Percentiles rank a stretch among this genome's conserved stretches.
Evolutionary conservation across 2,329 filamentous ascomycete genomes (phyloP).

Genomic region (Mycosphaerella sp.): DNA sequence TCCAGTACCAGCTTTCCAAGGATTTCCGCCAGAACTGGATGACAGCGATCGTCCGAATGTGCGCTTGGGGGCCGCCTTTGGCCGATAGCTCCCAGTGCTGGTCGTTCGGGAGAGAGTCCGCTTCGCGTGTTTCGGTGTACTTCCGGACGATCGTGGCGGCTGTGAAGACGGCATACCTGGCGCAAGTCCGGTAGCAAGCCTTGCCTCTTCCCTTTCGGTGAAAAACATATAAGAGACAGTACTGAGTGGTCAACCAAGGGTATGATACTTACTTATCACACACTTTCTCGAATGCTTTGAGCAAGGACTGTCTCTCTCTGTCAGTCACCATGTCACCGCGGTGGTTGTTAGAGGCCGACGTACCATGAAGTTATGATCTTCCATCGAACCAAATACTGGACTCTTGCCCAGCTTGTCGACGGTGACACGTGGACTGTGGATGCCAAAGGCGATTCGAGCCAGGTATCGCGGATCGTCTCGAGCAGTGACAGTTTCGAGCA

Average conservation of each 20-base stretch:
- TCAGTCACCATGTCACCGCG: constrained; percentile 3
- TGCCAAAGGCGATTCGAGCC: constrained; percentile 57
- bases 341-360: constrained; percentile 6
- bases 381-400: constrained; percentile 49
- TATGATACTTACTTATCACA: constrained; percentile 15
- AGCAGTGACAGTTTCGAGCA: constrained; percentile 43
- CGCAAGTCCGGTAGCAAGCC: too few relatives aligned
- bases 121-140: neutral
- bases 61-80: neutral
- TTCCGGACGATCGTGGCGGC: neutral
- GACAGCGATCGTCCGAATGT: too few relatives aligned
- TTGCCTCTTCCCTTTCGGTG: neutral
- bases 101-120: neutral
- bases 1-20: too few relatives aligned
- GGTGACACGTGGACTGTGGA: constrained; percentile 51
- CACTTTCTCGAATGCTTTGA: constrained; percentile 22
- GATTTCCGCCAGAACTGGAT: too few relatives aligned
- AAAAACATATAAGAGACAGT: neutral
- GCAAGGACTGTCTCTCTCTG: constrained; percentile 12
- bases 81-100: neutral
- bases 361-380: constrained; percentile 50
- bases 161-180: neutral
- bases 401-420: constrained; percentile 45
- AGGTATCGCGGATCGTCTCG: constrained; percentile 56
- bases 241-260: neutral